A percentile compares a stretch with the other conserved stretches of the same genome.
These are phyloP conservation scores for Vairimorpha necatrix DNA, from an alignment of 371 early-diverging fungal genomes.

Conservation along the genomic window DNA sequence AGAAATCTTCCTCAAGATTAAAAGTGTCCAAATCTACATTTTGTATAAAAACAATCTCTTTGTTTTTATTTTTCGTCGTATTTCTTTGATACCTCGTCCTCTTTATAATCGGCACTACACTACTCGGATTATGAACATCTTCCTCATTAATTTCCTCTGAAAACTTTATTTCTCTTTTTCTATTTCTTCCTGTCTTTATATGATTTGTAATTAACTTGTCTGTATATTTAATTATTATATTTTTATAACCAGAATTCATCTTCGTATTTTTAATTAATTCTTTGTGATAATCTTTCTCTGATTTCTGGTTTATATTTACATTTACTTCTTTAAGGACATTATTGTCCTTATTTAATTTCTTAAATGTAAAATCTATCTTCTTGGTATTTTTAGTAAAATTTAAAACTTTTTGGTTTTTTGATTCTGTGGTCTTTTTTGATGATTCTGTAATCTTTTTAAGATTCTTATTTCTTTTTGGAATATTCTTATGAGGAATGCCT, in stretches of 20 bases:
- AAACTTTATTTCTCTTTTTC: neutral
- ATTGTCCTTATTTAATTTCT: neutral
- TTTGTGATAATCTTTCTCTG: neutral
- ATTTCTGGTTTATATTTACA: neutral
- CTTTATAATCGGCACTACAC: neutral
- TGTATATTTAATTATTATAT: slow-evolving; percentile 7
- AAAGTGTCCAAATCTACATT: neutral
- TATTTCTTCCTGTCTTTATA: neutral
- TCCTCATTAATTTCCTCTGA: neutral
- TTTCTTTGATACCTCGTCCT: neutral
- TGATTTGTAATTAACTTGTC: neutral
- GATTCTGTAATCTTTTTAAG: neutral
- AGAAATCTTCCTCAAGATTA: neutral
- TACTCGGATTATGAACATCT: neutral
- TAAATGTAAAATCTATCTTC: slow-evolving; percentile 5
- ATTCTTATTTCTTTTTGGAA: too few species aligned
- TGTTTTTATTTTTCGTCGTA: neutral
- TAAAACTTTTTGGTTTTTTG: too few species aligned
- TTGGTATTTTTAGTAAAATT: too few species aligned
- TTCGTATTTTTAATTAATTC: slow-evolving; percentile 32
- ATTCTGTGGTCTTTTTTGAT: too few species aligned
- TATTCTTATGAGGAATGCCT: too few species aligned
- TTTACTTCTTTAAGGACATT: neutral
- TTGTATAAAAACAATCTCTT: slow-evolving; percentile 3
- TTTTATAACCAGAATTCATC: slow-evolving; percentile 35